phyloP scores from a whole-genome alignment of 169 alveolate genomes.

The Cryptosporidium ubiquitum region DNA sequence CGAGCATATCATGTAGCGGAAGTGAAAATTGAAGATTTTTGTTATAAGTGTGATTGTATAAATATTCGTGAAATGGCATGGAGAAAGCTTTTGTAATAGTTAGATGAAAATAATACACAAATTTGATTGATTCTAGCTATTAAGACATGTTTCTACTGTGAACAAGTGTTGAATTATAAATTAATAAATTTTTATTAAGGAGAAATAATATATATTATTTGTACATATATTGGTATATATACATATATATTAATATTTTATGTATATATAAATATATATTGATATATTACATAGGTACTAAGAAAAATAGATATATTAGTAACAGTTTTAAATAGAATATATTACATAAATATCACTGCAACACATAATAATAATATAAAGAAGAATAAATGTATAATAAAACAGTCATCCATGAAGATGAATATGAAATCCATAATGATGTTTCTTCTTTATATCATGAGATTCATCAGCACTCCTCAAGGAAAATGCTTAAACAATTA shows the following conservation, averaged over 20 bases:
- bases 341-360: neutral
- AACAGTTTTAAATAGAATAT: neutral
- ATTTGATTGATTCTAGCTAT: neutral
- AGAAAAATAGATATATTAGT: neutral
- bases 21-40: neutral
- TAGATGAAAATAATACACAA: neutral
- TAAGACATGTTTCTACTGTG: neutral
- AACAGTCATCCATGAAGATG: neutral
- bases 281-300: neutral
- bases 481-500: neutral
- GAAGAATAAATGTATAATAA: neutral
- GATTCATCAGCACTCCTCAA: conserved; percentile 6
- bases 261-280: neutral
- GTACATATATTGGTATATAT: neutral
- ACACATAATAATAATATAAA: neutral
- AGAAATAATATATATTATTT: neutral
- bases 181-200: neutral
- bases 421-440: neutral
- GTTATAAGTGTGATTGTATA: neutral
- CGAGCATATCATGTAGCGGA: neutral
- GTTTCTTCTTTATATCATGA: neutral
- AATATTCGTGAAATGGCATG: neutral
- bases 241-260: neutral
- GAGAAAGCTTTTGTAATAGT: neutral
- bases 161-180: neutral